These are phyloP conservation scores for Glonium stellatum DNA, from an alignment of 495 filamentous ascomycete genomes.

Conservation along the genomic window DNA sequence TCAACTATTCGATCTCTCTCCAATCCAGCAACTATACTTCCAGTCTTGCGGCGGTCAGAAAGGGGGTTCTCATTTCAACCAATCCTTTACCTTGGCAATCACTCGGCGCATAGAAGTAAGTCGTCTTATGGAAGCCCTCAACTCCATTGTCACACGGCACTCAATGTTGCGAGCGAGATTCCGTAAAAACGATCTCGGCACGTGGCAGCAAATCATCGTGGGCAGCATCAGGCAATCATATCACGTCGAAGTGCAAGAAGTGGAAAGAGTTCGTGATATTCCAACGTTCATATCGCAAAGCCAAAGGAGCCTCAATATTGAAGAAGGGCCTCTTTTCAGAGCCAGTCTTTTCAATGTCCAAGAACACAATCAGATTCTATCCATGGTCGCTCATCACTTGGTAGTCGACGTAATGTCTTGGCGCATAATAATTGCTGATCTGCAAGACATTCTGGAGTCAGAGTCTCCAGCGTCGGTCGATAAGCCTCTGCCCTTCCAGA, in stretches of 20 bases:
- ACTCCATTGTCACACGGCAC: slow-evolving; percentile 19
- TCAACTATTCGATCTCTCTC: slow-evolving; percentile 25
- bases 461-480: too few species aligned
- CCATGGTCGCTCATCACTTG: slow-evolving; percentile 25
- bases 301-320: neutral
- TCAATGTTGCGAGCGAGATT: slow-evolving; percentile 32
- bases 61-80: slow-evolving; percentile 29
- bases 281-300: neutral
- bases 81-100: slow-evolving; percentile 20
- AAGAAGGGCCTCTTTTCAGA: neutral
- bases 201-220: slow-evolving; percentile 24
- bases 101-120: slow-evolving; percentile 1
- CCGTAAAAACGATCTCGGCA: neutral
- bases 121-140: slow-evolving; percentile 6
- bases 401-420: slow-evolving; percentile 29
- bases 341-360: neutral
- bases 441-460: too few species aligned
- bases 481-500: too few species aligned
- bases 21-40: slow-evolving; percentile 29
- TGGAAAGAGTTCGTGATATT: too few species aligned
- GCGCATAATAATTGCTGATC: slow-evolving; percentile 23
- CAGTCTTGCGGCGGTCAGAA: too few species aligned
- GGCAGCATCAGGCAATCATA: slow-evolving; percentile 22
- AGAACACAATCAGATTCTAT: slow-evolving; percentile 9
- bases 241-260: neutral